Base-by-base conservation (phyloP, 371 early-diverging fungal species). In the Mycotypha africana region DNA sequence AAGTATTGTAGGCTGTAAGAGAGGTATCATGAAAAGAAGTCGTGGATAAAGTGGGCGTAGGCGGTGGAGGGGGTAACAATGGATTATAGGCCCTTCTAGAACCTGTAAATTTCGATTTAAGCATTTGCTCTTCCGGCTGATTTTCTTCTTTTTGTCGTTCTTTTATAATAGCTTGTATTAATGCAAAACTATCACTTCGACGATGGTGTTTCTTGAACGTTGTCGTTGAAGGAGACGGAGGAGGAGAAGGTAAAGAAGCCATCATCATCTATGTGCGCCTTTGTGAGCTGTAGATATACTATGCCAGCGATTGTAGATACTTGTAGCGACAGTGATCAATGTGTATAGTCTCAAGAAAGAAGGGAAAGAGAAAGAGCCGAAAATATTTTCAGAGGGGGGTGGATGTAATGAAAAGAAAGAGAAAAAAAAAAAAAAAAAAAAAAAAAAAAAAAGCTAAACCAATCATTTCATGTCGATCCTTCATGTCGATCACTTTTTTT, bases 91-190 rank as follows among this genome's bases (percentile, higher is more conserved):
- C n/a, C n/a, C n/a, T n/a, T n/a, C 48, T 47, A 25, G 31, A 46
- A 14, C 43, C 37, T 39, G 53, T 22, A 22, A 38, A 28, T 20
- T 25, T 47, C 16, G 28, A 28, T 28, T 28, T 28, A 8, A 28
- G 28, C 28, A 28, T 8, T 28, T 11, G 9, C 15, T 33, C 34
- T 33, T 33, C 34, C 15, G 9, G 14, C 15, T n/a, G 9, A 14
- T 56, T 51, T 37, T 66, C 64, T 26, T 43, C 21, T 40, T 60
- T 53, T 41, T 70, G 55, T 42, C 64, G 53, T 40, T 66, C 67
- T 49, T 55, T 58, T 3, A 70, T 64, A 16, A 70, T 56, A 4
- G 56, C 51, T 41, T 70, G 71, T 31, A 70, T 25, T 11, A 63
- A 28, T 17, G 61, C 50, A 41, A 55, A 70, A 28, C 60, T 56